Evolutionary conservation across 2,329 filamentous ascomycete species (phyloP).

Genomic region (Fonsecaea nubica): DNA sequence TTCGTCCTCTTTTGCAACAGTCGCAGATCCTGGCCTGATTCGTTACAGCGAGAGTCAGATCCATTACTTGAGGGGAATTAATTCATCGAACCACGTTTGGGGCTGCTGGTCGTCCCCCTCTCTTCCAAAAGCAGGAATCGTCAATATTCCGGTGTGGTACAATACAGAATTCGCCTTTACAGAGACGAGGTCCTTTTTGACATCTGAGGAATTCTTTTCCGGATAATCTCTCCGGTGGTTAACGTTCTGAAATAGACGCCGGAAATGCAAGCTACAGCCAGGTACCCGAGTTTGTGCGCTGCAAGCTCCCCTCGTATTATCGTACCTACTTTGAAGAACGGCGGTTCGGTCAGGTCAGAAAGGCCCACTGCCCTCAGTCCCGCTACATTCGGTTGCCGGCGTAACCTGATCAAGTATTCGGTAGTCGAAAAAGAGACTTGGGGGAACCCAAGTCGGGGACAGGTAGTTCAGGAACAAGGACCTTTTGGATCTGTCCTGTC

Average conservation of each 20-base stretch:
- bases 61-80: background rate
- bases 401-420: background rate
- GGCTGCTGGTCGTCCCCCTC: background rate
- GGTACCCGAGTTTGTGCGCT: no score
- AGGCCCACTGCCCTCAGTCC: background rate
- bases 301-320: no score
- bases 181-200: background rate
- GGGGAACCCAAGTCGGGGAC: background rate
- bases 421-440: background rate
- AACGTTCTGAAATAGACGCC: background rate
- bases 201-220: background rate
- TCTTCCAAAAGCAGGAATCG: background rate
- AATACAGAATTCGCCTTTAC: background rate
- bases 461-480: background rate
- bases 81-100: background rate
- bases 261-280: background rate
- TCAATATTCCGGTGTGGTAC: background rate
- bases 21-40: background rate
- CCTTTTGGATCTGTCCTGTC: constrained; percentile 1
- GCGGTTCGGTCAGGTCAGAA: background rate
- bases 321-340: background rate
- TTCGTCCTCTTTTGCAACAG: background rate
- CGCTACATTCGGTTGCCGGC: background rate
- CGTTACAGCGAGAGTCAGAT: background rate
- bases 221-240: background rate